Conservation (phyloP, 257 asterid genomes). For the Solanum dulcamara region DNA sequence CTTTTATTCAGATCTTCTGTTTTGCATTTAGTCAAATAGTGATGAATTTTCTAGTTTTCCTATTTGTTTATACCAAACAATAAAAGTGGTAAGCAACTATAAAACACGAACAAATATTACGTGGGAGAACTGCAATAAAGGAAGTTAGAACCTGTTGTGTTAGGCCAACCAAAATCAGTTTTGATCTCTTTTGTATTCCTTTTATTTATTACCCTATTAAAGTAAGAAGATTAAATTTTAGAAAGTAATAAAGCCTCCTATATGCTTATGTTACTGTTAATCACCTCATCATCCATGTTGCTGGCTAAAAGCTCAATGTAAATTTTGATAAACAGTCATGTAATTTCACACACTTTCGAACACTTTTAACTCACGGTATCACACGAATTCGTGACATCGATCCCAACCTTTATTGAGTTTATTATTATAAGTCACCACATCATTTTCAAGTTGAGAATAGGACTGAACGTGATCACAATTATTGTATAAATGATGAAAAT, state of each 20-base stretch:
- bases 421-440: background rate
- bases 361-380: no score
- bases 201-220: background rate
- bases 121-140: background rate
- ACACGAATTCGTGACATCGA: background rate
- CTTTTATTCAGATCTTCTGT: background rate
- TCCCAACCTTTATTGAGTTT: background rate
- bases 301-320: no score
- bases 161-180: background rate
- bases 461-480: background rate
- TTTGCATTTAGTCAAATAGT: background rate
- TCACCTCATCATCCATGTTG: no score
- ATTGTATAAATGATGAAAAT: background rate
- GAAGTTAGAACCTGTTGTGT: background rate
- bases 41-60: background rate
- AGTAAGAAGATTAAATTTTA: background rate
- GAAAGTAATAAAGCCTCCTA: background rate
- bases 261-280: background rate
- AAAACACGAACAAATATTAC: background rate
- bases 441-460: background rate
- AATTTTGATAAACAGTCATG: no score
- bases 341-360: no score
- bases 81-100: background rate
- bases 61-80: background rate
- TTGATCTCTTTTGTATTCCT: background rate